phyloP scores from a whole-genome alignment of 176 grass and related monocot genomes.

The Zoysia pacifica region DNA sequence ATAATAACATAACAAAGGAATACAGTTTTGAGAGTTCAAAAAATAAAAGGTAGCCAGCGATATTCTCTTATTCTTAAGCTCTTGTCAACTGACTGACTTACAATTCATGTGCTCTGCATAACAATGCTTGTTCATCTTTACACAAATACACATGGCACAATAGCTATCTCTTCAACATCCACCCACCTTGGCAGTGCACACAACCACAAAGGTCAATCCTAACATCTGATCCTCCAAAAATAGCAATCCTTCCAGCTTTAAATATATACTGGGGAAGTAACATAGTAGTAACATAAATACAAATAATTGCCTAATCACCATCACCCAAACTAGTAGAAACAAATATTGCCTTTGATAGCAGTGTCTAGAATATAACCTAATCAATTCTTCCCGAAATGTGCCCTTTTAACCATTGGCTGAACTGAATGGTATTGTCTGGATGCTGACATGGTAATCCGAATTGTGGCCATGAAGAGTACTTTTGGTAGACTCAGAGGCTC shows the following conservation, averaged over 20 bases:
- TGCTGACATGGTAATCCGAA: too few relatives aligned
- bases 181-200: background rate
- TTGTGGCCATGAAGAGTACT: too few relatives aligned
- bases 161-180: constrained; percentile 1
- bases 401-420: background rate
- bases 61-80: background rate
- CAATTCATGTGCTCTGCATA: too few relatives aligned
- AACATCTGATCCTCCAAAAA: too few relatives aligned
- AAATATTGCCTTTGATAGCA: background rate
- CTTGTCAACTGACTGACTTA: constrained; percentile 12
- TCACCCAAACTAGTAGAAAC: background rate
- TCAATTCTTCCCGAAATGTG: background rate
- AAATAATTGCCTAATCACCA: background rate
- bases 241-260: too few relatives aligned
- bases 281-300: background rate
- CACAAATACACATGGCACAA: background rate
- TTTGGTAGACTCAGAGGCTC: too few relatives aligned
- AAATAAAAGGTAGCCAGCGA: background rate
- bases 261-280: background rate
- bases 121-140: background rate
- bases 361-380: too few relatives aligned
- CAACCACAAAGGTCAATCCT: background rate
- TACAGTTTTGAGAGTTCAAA: background rate
- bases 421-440: too few relatives aligned
- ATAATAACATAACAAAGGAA: constrained; percentile 4